phyloP scores from a whole-genome alignment of 352 stramenopile genomes.

The Phytophthora pluvialis region DNA sequence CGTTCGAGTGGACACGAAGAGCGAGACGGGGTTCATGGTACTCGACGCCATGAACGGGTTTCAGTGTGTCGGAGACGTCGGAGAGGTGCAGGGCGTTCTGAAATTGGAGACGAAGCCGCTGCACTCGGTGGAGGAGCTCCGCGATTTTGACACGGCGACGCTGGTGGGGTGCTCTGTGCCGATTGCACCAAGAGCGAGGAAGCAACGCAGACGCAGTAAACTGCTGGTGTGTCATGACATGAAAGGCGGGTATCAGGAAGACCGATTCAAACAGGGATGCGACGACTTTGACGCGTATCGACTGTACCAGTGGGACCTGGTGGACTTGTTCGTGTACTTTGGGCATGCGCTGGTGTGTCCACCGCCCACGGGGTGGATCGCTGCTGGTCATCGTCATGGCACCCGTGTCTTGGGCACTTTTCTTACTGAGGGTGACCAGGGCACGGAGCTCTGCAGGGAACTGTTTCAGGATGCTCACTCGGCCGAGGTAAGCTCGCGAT shows the following conservation, averaged over 20 bases:
- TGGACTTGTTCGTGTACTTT: conserved; percentile 70
- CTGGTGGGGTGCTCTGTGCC: conserved; percentile 28
- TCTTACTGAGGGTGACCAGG: conserved; percentile 48
- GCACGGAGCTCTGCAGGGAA: conserved; percentile 33
- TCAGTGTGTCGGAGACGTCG: conserved; percentile 10
- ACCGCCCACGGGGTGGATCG: conserved; percentile 50
- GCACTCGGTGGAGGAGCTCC: conserved; percentile 39
- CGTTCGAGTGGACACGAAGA: conserved; percentile 34
- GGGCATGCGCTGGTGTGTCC: conserved; percentile 57
- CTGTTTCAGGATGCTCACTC: conserved; percentile 36
- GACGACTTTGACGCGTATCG: conserved; percentile 45
- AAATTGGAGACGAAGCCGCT: conserved; percentile 39
- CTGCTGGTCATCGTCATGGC: conserved; percentile 54
- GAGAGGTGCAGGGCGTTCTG: not conserved
- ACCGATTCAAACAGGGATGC: conserved; percentile 49
- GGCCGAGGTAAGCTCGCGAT: conserved; percentile 33
- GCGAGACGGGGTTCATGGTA: conserved; percentile 39
- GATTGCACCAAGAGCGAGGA: conserved; percentile 33
- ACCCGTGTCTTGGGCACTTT: conserved; percentile 55
- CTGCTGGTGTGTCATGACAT: conserved; percentile 68
- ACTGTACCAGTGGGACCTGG: conserved; percentile 62
- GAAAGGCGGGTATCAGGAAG: conserved; percentile 53
- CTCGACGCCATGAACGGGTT: conserved; percentile 33
- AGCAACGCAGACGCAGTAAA: conserved; percentile 44
- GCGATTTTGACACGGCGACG: conserved; percentile 25